Base-by-base conservation (phyloP, 495 filamentous ascomycete genomes). In the Margaritispora aquatica region DNA sequence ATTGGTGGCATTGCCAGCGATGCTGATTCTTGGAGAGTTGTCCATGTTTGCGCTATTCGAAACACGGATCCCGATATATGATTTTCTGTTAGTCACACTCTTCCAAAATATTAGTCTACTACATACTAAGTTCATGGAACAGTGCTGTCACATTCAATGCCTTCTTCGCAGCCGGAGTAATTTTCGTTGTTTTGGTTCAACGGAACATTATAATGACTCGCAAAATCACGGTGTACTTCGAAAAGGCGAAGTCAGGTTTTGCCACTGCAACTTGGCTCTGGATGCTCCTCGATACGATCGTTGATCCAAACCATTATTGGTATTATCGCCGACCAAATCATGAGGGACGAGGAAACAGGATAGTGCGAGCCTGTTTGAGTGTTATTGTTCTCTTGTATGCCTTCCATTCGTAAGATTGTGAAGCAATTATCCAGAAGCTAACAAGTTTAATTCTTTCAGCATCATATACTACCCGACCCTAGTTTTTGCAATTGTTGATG, bases 211-310 rank as follows among this genome's bases (percentile, higher is more conserved):
- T 8, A 4, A 48, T 55, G n/a, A 34, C 54, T 26, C 55, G 52
- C 31, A 44, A 20, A 22, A n/a, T 62, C 21, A 63, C 60, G 13
- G 48, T 63, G 20, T 58, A 57, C 22, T 62, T 66, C 29, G 67
- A 69, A 57, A 27, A 57, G 0, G 57, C 46, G 44, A 69, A 69
- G 29, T 50, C 62, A 10, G 41, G 8, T 0, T 41, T 69, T 29
- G 64, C 64, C 15, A 65, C 67, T 31, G 59, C 51, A 13, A 26
- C 64, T 21, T 69, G 67, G 67, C 2, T 65, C 5, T 69, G 67
- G 67, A 29, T 66, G 31, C 27, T 63, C 0, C 34, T 63, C 27
- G 61, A 63, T 27, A 59, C 47, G 1, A 55, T 55, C 4, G 50
- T 63, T 44, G 56, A 36, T 4, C 57, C 56, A 5, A 19, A 15